Percentiles rank a stretch among this genome's conserved stretches.
Conservation (phyloP, 768 basidiomycete species). For the Paxillus ammoniavirescens region DNA sequence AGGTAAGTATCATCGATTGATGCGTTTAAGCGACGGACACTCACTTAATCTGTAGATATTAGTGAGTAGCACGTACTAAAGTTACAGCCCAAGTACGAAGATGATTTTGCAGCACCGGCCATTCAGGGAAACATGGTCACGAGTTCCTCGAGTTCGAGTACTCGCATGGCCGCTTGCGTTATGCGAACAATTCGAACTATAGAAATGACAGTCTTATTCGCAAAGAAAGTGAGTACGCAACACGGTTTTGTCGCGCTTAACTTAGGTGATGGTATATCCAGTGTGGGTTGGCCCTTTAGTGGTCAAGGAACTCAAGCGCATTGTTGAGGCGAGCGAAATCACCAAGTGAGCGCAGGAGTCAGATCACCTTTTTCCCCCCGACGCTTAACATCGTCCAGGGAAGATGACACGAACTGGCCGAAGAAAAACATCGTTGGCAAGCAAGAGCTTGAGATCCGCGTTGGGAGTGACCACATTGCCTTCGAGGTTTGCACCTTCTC, state of each 20-base stretch:
- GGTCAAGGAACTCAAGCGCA: constrained; percentile 91
- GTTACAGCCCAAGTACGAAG: background rate
- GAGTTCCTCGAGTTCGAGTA: constrained; percentile 99
- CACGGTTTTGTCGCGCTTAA: background rate
- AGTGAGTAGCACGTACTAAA: constrained; percentile 35
- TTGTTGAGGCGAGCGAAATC: constrained; percentile 91
- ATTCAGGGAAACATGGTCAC: constrained; percentile 96
- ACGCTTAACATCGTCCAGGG: constrained; percentile 49
- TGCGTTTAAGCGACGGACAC: background rate
- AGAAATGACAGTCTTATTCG: constrained; percentile 95
- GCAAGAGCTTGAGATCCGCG: constrained; percentile 93
- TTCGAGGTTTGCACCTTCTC: constrained; percentile 70
- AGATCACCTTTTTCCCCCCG: background rate
- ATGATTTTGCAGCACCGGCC: constrained; percentile 59
- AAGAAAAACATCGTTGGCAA: constrained; percentile 99
- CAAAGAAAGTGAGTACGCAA: constrained; percentile 84
- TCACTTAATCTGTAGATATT: constrained; percentile 41
- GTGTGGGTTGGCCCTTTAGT: constrained; percentile 95
- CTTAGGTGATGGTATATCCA: constrained; percentile 30
- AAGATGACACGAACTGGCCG: constrained; percentile 98
- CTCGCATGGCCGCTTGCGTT: constrained; percentile 92
- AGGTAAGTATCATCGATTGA: constrained; percentile 42
- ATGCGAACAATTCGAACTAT: constrained; percentile 99
- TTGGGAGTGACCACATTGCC: constrained; percentile 94
- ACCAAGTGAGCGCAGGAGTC: constrained; percentile 60